Evolutionary conservation across 73 alveolate genomes (phyloP), one percentile per base, ranked within the genome.

Genomic region (Paramecium bursaria): DNA sequence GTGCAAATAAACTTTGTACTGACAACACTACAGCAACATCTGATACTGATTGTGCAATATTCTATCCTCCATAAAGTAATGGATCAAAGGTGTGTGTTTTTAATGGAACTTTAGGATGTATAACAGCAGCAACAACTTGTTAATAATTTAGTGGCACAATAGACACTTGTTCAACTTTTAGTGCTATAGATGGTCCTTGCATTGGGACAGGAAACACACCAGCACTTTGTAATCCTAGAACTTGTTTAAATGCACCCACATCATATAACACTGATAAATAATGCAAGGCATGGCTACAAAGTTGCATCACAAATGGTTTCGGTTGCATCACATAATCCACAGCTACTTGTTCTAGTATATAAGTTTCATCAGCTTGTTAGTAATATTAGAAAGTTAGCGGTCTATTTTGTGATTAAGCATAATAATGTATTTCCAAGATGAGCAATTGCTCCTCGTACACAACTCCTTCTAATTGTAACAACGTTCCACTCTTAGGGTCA

Each of bases 171-270:
- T 11, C 0, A 0, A 3, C 0, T 4, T 67, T 67, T 46, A 67
- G 60, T 15, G 82, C 82, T 33, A 42, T 13, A 1, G 82, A 67
- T 67, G 82, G 82, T 2, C 82, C 82, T 21, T 67, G 82, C 23
- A 35, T 39, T 39, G n/a, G n/a, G n/a, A n/a, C n/a, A n/a, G 61
- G 27, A 2, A 33, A 21, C 50, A 30, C 82, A 7, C 25, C 57
- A n/a, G 82, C 25, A 30, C 33, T 21, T 7, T 67, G 82, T n/a
- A 14, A 53, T 14, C 61, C 82, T 19, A 67, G 46, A 67, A 47
- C 44, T 10, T 67, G 82, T 21, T 33, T 21, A 21, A 57, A 67
- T 17, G 82, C 82, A 14, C 55, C 55, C 1, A 67, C 33, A 4
- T 15, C 54, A 9, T 33, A 11, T 19, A 31, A 27, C 10, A 67